A percentile compares a stretch with the other conserved stretches of the same genome.
Conservation (phyloP, 371 early-diverging fungal genomes). For the Mucor mucedo region DNA sequence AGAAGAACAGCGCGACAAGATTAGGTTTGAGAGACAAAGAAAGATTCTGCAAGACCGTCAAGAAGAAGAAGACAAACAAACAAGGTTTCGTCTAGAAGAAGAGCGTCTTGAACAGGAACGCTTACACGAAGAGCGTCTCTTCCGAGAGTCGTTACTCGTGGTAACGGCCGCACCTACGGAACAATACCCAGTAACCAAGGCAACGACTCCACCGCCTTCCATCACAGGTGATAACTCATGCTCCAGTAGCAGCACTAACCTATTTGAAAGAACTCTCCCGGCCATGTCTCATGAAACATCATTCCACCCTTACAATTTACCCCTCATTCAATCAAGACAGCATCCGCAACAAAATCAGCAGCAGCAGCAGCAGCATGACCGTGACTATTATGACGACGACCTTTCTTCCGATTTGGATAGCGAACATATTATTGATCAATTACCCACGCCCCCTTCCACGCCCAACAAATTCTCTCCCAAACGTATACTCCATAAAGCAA, state of each 20-base stretch:
- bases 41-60: background rate
- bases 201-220: background rate
- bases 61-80: background rate
- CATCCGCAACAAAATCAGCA: too few species aligned
- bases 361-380: constrained; percentile 1
- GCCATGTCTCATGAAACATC: constrained; percentile 4
- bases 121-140: background rate
- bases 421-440: constrained; percentile 1
- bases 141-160: background rate
- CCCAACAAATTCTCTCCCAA: constrained; percentile 22
- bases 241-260: background rate
- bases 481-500: constrained; percentile 19
- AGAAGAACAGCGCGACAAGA: background rate
- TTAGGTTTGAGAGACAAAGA: background rate
- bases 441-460: constrained; percentile 2
- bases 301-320: background rate
- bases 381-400: constrained; percentile 17
- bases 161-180: too few species aligned
- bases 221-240: background rate
- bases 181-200: too few species aligned
- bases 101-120: background rate
- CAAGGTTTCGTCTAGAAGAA: background rate
- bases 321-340: background rate
- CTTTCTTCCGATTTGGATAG: constrained; percentile 3
- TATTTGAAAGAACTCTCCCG: background rate